Conservation (phyloP, 1,139 yeast species). For the Suhomyces wounanorum region DNA sequence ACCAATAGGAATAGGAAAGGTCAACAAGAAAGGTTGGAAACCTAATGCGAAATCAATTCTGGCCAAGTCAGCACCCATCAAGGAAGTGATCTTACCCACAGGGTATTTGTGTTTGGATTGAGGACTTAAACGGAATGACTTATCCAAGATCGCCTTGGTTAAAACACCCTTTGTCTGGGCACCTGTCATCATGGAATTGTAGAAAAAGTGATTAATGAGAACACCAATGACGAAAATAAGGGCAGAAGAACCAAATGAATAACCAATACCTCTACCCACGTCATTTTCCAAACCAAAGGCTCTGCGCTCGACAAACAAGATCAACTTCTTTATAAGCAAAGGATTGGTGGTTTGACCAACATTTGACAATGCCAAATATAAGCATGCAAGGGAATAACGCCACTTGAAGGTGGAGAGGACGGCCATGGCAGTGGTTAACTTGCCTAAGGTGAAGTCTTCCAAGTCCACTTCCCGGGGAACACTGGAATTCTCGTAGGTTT, state of each 20-base stretch:
- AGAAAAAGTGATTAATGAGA: slow-evolving; percentile 63
- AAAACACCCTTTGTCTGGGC: slow-evolving; percentile 38
- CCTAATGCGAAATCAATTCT: slow-evolving; percentile 77
- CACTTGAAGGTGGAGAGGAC: slow-evolving; percentile 32
- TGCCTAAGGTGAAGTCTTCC: slow-evolving; percentile 21
- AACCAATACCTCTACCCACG: slow-evolving; percentile 37
- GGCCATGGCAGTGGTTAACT: slow-evolving; percentile 20
- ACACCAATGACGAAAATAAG: slow-evolving; percentile 40
- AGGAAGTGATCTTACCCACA: slow-evolving; percentile 40
- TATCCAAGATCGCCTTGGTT: slow-evolving; percentile 35
- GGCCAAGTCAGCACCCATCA: slow-evolving; percentile 78
- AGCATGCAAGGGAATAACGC: slow-evolving; percentile 26
- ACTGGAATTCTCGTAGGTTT: slow-evolving; percentile 23
- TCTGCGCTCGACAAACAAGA: slow-evolving; percentile 40
- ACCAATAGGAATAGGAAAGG: slow-evolving; percentile 62
- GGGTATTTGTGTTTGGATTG: slow-evolving; percentile 32
- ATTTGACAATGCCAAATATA: slow-evolving; percentile 22
- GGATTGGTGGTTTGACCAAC: slow-evolving; percentile 24
- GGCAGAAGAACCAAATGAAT: slow-evolving; percentile 26
- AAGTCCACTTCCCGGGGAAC: slow-evolving; percentile 27
- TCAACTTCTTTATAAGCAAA: slow-evolving; percentile 44
- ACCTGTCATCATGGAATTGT: slow-evolving; percentile 53
- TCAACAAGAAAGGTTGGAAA: slow-evolving; percentile 65
- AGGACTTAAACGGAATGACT: slow-evolving; percentile 33
- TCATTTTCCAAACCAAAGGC: slow-evolving; percentile 24